These are phyloP conservation scores for Globisporangium nodosum DNA, from an alignment of 352 stramenopile species.

Conservation along the genomic window DNA sequence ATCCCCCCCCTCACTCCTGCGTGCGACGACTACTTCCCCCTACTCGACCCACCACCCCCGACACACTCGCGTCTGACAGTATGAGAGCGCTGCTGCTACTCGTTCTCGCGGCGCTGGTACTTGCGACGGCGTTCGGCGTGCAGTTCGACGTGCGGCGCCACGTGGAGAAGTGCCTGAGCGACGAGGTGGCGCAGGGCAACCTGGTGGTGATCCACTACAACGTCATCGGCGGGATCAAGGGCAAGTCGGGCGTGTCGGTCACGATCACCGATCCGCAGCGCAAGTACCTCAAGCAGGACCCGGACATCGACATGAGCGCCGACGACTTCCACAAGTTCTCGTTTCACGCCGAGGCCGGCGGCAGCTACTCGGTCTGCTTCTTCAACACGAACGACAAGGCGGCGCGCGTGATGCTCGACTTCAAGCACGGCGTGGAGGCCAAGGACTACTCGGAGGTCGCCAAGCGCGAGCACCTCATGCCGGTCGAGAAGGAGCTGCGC, in stretches of 20 bases:
- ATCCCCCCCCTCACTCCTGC: too few relatives aligned
- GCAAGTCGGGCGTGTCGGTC: slow-evolving; percentile 65
- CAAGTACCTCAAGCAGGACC: slow-evolving; percentile 82
- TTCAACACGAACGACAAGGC: slow-evolving; percentile 73
- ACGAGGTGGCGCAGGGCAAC: slow-evolving; percentile 70
- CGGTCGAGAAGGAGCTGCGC: slow-evolving; percentile 82
- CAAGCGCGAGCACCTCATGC: slow-evolving; percentile 87
- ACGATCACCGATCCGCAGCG: slow-evolving; percentile 64
- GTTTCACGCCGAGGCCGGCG: slow-evolving; percentile 63
- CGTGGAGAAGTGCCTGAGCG: slow-evolving; percentile 79
- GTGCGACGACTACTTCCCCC: too few relatives aligned
- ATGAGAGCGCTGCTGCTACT: slow-evolving; percentile 24
- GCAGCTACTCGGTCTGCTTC: slow-evolving; percentile 79
- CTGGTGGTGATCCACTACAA: slow-evolving; percentile 84
- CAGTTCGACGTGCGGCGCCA: slow-evolving; percentile 73
- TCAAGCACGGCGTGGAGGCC: slow-evolving; percentile 84
- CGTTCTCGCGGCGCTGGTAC: slow-evolving; percentile 13
- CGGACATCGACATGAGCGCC: slow-evolving; percentile 75
- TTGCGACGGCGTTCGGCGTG: slow-evolving; percentile 29
- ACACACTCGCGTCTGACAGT: too few relatives aligned
- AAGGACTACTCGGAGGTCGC: slow-evolving; percentile 88
- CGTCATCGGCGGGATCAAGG: slow-evolving; percentile 56
- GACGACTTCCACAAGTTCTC: slow-evolving; percentile 83
- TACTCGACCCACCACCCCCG: background rate
- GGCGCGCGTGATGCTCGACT: slow-evolving; percentile 77